phyloP scores from a whole-genome alignment of 257 asterid species.

The Hygrophila difformis region DNA sequence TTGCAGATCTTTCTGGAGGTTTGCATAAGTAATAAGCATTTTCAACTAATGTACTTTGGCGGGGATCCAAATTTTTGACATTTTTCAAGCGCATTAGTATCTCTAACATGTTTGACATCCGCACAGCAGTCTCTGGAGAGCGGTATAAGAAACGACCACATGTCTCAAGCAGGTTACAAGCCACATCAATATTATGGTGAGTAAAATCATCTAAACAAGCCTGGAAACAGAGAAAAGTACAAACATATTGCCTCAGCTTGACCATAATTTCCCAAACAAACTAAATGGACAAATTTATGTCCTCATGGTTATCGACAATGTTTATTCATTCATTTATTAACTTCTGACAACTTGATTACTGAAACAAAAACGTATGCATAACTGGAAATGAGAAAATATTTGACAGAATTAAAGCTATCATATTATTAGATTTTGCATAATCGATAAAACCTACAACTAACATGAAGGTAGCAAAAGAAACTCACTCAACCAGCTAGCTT shows the following conservation, averaged over 20 bases:
- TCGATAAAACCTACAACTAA: no score
- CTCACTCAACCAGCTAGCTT: no score
- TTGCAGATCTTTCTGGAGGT: slow-evolving; percentile 99
- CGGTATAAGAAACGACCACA: slow-evolving; percentile 99
- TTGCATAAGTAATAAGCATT: slow-evolving; percentile 97
- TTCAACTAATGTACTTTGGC: slow-evolving; percentile 92
- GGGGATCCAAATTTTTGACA: slow-evolving; percentile 97
- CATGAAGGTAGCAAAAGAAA: no score
- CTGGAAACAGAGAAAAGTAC: slow-evolving; percentile 35
- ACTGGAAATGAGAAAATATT: no score
- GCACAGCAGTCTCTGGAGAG: slow-evolving; percentile 82
- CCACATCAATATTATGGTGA: slow-evolving; percentile 93
- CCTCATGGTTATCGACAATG: no score
- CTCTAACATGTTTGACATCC: slow-evolving; percentile 98
- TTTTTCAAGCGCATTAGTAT: slow-evolving; percentile 96
- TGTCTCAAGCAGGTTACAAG: slow-evolving; percentile 98
- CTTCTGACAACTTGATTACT: no score
- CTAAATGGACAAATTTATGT: slow-evolving; percentile 10
- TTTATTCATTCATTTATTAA: no score
- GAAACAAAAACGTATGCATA: background rate
- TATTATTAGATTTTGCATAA: no score
- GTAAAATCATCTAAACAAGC: slow-evolving; percentile 96
- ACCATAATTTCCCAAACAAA: slow-evolving; percentile 11
- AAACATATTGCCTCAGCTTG: slow-evolving; percentile 1
- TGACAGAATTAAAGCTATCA: no score